phyloP scores from a whole-genome alignment of 2,329 filamentous ascomycete species.

The Calonectria pteridis region DNA sequence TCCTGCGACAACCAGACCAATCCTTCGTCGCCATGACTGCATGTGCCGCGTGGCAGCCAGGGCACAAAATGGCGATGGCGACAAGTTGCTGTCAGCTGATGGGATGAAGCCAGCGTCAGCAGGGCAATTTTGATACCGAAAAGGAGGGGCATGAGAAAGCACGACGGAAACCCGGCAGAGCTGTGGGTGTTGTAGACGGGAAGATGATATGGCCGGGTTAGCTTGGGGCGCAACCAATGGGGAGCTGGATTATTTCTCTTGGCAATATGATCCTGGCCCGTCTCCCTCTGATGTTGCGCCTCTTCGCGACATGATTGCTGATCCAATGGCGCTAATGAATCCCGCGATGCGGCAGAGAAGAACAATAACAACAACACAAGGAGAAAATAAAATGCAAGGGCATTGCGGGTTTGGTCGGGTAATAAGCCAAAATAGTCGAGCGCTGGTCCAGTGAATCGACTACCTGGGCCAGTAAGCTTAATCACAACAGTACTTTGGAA shows the following conservation, averaged over 20 bases:
- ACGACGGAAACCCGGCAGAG: not conserved
- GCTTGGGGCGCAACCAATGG: slow-evolving; percentile 15
- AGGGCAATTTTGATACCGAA: not conserved
- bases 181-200: slow-evolving; percentile 4
- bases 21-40: not conserved
- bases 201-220: slow-evolving; percentile 20
- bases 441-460: not conserved
- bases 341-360: not conserved
- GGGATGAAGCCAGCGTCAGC: slow-evolving; percentile 14
- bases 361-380: not conserved
- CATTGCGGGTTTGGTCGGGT: not conserved
- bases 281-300: slow-evolving; percentile 9
- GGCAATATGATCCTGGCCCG: slow-evolving; percentile 13
- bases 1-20: not conserved
- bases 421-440: not conserved
- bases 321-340: not conserved
- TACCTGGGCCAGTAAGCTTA: not conserved
- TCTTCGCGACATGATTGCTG: not conserved
- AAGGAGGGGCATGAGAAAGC: not conserved
- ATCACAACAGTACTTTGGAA: not conserved
- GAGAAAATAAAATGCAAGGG: not conserved
- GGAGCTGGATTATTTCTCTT: slow-evolving; percentile 13
- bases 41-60: slow-evolving; percentile 13
- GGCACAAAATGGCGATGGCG: not conserved
- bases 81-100: slow-evolving; percentile 22